Evolutionary conservation across 164 flowering plant genomes (phyloP).

Genomic region (Annona cherimola): DNA sequence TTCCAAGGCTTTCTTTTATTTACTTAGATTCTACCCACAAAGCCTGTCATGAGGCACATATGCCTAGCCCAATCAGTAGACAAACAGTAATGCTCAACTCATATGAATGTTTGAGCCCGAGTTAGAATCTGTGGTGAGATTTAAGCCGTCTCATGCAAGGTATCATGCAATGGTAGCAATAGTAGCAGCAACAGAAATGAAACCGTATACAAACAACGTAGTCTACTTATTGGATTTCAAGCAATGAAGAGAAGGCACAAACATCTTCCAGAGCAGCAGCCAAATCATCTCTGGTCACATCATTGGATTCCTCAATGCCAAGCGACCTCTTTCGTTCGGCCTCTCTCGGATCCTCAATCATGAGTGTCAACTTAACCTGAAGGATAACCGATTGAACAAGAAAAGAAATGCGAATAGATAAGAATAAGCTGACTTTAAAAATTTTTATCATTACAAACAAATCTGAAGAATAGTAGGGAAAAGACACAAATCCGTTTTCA

Average conservation of each 20-base stretch:
- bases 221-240: not conserved
- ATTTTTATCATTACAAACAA: too few relatives aligned
- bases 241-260: constrained; percentile 10
- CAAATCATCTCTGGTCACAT: constrained; percentile 82
- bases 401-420: not conserved
- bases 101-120: too few relatives aligned
- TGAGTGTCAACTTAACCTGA: constrained; percentile 74
- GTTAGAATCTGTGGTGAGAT: too few relatives aligned
- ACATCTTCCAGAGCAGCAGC: constrained; percentile 78
- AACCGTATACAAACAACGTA: not conserved
- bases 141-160: too few relatives aligned
- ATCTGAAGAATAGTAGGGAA: not conserved
- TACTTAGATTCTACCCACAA: too few relatives aligned
- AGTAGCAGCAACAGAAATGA: too few relatives aligned
- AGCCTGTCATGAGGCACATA: too few relatives aligned
- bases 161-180: too few relatives aligned
- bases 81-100: too few relatives aligned
- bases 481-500: not conserved
- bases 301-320: constrained; percentile 72
- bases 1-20: too few relatives aligned
- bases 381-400: constrained; percentile 2
- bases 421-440: not conserved
- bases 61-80: too few relatives aligned
- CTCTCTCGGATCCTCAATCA: constrained; percentile 94
- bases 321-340: constrained; percentile 77